Conservation (phyloP, 75 land plant genomes). For the Selaginella tamariscina region DNA sequence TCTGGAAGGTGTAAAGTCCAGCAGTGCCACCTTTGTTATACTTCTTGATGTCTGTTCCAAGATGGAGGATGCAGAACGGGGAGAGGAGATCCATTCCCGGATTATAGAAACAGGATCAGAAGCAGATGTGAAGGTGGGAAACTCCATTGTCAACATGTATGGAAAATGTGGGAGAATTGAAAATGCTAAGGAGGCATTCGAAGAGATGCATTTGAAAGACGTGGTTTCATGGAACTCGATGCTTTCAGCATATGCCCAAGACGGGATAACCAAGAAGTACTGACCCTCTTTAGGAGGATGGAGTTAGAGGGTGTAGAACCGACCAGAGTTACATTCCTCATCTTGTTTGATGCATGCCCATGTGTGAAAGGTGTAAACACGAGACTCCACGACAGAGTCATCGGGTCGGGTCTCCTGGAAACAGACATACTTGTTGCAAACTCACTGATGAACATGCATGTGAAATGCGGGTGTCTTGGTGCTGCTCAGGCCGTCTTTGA, state of each 20-base stretch:
- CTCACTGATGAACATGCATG: not conserved
- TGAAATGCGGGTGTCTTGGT: not conserved
- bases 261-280: not conserved
- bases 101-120: not conserved
- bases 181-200: not conserved
- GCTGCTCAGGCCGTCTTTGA: not conserved
- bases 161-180: not conserved
- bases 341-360: not conserved
- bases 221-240: not conserved
- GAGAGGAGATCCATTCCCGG: not conserved
- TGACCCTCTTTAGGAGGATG: not conserved
- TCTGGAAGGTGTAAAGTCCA: not conserved
- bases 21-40: not conserved
- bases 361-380: not conserved
- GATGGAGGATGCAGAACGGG: not conserved
- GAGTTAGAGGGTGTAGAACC: not conserved
- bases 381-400: not conserved
- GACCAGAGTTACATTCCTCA: not conserved
- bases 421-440: not conserved
- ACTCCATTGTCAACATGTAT: not conserved
- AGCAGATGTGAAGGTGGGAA: not conserved
- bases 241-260: not conserved
- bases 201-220: not conserved
- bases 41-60: not conserved
- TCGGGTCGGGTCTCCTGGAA: not conserved